Conservation (phyloP, 2,329 filamentous ascomycete species). For the Exophiala mesophila region DNA sequence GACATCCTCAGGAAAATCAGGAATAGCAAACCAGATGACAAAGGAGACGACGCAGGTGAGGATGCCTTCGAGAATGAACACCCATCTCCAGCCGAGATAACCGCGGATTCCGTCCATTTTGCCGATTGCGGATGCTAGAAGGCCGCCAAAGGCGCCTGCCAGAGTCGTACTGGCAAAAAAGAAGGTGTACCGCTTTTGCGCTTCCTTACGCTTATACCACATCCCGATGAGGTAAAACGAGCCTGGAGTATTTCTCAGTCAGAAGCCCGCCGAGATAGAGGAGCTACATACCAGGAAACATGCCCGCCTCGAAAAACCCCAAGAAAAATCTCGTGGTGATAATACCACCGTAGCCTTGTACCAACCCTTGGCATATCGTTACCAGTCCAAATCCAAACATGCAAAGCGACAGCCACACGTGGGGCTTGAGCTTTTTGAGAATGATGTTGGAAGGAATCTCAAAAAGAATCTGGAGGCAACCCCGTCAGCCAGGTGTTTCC, state of each 20-base stretch:
- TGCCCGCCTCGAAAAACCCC: slow-evolving; percentile 69
- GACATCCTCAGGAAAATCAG: slow-evolving; percentile 68
- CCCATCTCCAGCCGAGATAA: slow-evolving; percentile 54
- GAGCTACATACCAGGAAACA: slow-evolving; percentile 35
- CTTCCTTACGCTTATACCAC: slow-evolving; percentile 83
- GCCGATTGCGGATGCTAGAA: slow-evolving; percentile 56
- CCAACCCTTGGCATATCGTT: slow-evolving; percentile 70
- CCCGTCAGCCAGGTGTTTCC: no score
- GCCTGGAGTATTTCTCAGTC: slow-evolving; percentile 8
- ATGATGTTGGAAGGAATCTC: slow-evolving; percentile 71
- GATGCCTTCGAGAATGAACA: slow-evolving; percentile 58
- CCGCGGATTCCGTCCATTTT: slow-evolving; percentile 52
- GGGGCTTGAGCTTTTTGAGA: slow-evolving; percentile 62
- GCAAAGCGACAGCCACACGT: slow-evolving; percentile 70
- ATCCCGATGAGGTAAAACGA: slow-evolving; percentile 40
- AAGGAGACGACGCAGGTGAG: slow-evolving; percentile 60
- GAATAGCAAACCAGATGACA: slow-evolving; percentile 64
- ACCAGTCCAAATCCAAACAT: slow-evolving; percentile 80
- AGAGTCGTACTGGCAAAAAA: slow-evolving; percentile 74
- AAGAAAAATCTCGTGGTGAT: slow-evolving; percentile 81
- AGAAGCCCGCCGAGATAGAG: no score
- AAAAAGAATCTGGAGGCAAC: slow-evolving; percentile 51
- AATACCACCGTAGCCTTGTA: slow-evolving; percentile 70
- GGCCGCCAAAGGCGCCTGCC: slow-evolving; percentile 59
- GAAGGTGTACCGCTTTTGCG: slow-evolving; percentile 86